Evolutionary conservation across 139 green algal genomes (phyloP).

Genomic region (Chlorella sp.): DNA sequence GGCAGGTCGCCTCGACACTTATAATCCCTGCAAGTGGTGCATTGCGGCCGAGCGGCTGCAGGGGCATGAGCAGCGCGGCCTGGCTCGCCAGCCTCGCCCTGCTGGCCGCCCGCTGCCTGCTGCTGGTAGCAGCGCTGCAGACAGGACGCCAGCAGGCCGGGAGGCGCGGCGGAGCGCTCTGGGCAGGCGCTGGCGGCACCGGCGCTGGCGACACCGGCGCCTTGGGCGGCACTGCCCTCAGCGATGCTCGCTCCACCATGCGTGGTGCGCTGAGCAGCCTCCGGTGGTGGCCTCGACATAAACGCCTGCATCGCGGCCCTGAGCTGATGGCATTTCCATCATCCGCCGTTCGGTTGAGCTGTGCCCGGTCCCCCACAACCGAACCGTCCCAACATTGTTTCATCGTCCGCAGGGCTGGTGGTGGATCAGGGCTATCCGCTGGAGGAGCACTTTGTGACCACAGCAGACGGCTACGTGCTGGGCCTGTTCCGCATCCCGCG

Average conservation of each 20-base stretch:
- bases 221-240: background rate
- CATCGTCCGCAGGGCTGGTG: slow-evolving; percentile 36
- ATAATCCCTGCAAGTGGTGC: too few relatives aligned
- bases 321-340: too few relatives aligned
- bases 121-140: too few relatives aligned
- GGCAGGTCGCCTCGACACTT: too few relatives aligned
- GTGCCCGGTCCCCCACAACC: background rate
- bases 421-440: slow-evolving; percentile 57
- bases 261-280: background rate
- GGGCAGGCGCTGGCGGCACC: background rate
- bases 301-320: background rate
- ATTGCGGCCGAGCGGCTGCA: too few relatives aligned
- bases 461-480: slow-evolving; percentile 87
- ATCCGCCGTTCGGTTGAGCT: too few relatives aligned
- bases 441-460: slow-evolving; percentile 75
- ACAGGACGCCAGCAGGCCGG: too few relatives aligned
- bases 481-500: slow-evolving; percentile 83
- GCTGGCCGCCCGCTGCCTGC: too few relatives aligned
- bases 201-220: background rate
- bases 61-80: too few relatives aligned
- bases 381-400: background rate
- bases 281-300: background rate
- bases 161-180: too few relatives aligned
- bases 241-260: background rate
- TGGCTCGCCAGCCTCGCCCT: too few relatives aligned